A percentile compares a stretch with the other conserved stretches of the same genome.
These are phyloP conservation scores for Pilasporangium apinafurcum DNA, from an alignment of 352 stramenopile genomes.

Conservation along the genomic window DNA sequence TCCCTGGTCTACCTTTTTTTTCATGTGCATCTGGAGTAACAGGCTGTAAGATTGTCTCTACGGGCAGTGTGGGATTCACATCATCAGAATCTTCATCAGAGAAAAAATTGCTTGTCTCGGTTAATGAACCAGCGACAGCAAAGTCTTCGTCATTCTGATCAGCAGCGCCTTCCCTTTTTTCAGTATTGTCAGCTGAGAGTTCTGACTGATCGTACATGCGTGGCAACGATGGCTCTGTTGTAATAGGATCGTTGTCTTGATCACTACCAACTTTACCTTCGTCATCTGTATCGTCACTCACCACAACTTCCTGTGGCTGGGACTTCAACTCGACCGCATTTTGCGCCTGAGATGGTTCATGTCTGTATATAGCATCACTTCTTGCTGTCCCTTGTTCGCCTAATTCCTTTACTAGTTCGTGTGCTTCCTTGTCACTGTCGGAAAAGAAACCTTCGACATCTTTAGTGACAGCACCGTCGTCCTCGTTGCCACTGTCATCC, in stretches of 20 bases:
- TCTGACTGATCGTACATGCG: conserved; percentile 5
- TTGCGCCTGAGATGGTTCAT: too few species aligned
- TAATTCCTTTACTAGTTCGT: too few species aligned
- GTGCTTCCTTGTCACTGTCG: too few species aligned
- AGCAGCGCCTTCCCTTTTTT: neutral
- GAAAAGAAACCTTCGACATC: too few species aligned
- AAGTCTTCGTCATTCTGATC: neutral
- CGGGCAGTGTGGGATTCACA: neutral
- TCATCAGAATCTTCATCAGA: conserved; percentile 1
- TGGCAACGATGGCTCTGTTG: conserved; percentile 1
- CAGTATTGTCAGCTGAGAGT: too few species aligned
- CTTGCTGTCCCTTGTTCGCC: too few species aligned
- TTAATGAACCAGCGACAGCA: too few species aligned
- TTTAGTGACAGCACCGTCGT: too few species aligned
- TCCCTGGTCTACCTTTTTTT: neutral
- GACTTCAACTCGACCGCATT: neutral
- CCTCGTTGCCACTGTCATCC: too few species aligned
- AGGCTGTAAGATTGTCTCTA: neutral
- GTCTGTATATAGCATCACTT: too few species aligned
- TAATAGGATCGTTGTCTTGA: neutral
- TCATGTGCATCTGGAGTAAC: neutral
- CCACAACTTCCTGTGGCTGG: conserved; percentile 8
- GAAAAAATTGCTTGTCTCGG: conserved; percentile 1
- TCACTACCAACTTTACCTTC: neutral
- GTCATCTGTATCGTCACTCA: conserved; percentile 21